Percentiles rank a stretch among this genome's conserved stretches.
These are phyloP conservation scores for Botrytis paeoniae DNA, from an alignment of 2,329 filamentous ascomycete species.

Conservation along the genomic window DNA sequence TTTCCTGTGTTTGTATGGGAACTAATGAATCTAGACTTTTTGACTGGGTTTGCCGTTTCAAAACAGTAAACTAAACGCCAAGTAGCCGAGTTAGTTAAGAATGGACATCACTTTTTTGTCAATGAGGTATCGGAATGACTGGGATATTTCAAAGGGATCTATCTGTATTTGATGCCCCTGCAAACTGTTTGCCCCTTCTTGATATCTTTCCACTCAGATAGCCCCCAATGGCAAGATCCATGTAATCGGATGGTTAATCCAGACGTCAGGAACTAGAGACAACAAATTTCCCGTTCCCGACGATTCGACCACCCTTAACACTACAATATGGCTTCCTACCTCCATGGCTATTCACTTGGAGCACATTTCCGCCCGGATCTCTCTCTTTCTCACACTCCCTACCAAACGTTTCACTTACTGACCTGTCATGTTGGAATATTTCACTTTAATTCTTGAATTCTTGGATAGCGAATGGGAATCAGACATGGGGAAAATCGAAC, in stretches of 20 bases:
- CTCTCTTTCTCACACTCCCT: neutral
- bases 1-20: neutral
- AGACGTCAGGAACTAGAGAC: neutral
- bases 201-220: neutral
- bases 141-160: slow-evolving; percentile 1
- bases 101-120: neutral
- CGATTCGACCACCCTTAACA: neutral
- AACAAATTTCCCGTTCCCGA: neutral
- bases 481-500: neutral
- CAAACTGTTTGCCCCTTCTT: neutral
- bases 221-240: neutral
- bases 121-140: neutral
- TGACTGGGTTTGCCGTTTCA: neutral
- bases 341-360: neutral
- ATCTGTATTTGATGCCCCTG: neutral
- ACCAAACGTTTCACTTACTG: neutral
- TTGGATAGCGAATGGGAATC: neutral
- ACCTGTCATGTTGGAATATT: neutral
- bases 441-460: neutral
- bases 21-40: neutral
- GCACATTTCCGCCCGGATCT: slow-evolving; percentile 4
- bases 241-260: neutral
- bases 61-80: neutral
- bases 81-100: neutral
- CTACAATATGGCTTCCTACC: neutral